Evolutionary conservation across 2,329 filamentous ascomycete species (phyloP).

Genomic region (Peltaster fructicola): DNA sequence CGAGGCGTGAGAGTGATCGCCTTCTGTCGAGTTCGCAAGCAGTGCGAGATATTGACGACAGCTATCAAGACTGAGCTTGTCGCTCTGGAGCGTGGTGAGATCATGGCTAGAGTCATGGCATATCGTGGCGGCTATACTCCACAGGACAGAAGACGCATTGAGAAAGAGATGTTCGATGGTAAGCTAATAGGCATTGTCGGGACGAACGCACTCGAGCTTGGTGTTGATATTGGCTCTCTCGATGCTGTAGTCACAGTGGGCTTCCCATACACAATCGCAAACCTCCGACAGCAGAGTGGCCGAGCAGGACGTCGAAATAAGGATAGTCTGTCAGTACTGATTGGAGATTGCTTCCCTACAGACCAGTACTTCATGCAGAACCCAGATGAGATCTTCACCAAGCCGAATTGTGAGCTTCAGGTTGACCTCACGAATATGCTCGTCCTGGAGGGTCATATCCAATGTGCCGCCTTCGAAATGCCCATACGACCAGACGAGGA

Average conservation of each 20-base stretch:
- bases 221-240: slow-evolving; percentile 84
- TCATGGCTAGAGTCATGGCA: slow-evolving; percentile 70
- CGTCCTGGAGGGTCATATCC: slow-evolving; percentile 80
- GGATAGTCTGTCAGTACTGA: slow-evolving; percentile 75
- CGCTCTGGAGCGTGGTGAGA: slow-evolving; percentile 54
- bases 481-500: slow-evolving; percentile 70
- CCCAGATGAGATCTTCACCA: slow-evolving; percentile 81
- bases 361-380: slow-evolving; percentile 98
- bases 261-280: slow-evolving; percentile 90
- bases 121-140: slow-evolving; percentile 92
- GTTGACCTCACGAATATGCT: slow-evolving; percentile 87
- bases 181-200: slow-evolving; percentile 85
- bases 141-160: slow-evolving; percentile 73
- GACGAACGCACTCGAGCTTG: slow-evolving; percentile 80
- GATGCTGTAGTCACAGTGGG: slow-evolving; percentile 89
- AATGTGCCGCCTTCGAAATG: slow-evolving; percentile 92
- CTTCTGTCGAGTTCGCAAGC: slow-evolving; percentile 74
- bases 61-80: slow-evolving; percentile 65
- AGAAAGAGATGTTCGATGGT: slow-evolving; percentile 92
- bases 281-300: slow-evolving; percentile 85
- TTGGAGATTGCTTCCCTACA: slow-evolving; percentile 76
- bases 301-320: slow-evolving; percentile 82
- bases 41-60: slow-evolving; percentile 69
- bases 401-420: slow-evolving; percentile 74
- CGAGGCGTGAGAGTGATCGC: slow-evolving; percentile 82